phyloP scores from a whole-genome alignment of 129 eudicot genomes.

The Apium graveolens region DNA sequence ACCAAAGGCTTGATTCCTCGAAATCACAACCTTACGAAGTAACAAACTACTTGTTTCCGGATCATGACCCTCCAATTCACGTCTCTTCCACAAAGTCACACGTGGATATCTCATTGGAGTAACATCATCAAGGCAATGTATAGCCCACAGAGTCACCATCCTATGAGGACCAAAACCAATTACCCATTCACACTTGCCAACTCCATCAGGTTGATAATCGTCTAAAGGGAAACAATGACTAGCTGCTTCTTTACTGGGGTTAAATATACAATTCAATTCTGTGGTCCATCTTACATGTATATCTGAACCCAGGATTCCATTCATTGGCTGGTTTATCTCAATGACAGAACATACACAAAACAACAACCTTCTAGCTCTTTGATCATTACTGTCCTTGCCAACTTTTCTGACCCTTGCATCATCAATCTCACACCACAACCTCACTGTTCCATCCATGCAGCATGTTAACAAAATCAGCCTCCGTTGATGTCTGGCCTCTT shows the following conservation, averaged over 20 bases:
- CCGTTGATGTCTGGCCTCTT: constrained; percentile 26
- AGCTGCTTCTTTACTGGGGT: constrained; percentile 25
- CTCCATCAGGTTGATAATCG: constrained; percentile 37
- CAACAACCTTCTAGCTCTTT: constrained; percentile 34
- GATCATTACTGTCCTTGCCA: constrained; percentile 48
- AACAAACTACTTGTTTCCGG: constrained; percentile 28
- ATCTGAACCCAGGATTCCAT: constrained; percentile 57
- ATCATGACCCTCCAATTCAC: constrained; percentile 36
- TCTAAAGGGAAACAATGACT: constrained; percentile 42
- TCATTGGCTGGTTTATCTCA: constrained; percentile 68
- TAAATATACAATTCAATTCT: constrained; percentile 52
- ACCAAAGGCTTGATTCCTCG: constrained; percentile 55
- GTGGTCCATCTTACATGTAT: constrained; percentile 68
- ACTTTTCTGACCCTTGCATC: constrained; percentile 52
- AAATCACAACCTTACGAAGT: constrained; percentile 50
- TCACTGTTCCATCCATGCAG: constrained; percentile 79
- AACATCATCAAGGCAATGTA: constrained; percentile 91
- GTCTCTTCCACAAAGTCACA: constrained; percentile 72
- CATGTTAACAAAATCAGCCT: constrained; percentile 67
- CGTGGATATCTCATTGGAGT: constrained; percentile 82
- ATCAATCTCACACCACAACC: constrained; percentile 84
- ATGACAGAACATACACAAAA: constrained; percentile 76
- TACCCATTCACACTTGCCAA: constrained; percentile 90
- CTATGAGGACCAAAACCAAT: constrained; percentile 67
- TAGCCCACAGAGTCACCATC: constrained; percentile 64